A percentile compares a stretch with the other conserved stretches of the same genome.
Conservation (phyloP, 257 asterid species). For the Plantago major region DNA sequence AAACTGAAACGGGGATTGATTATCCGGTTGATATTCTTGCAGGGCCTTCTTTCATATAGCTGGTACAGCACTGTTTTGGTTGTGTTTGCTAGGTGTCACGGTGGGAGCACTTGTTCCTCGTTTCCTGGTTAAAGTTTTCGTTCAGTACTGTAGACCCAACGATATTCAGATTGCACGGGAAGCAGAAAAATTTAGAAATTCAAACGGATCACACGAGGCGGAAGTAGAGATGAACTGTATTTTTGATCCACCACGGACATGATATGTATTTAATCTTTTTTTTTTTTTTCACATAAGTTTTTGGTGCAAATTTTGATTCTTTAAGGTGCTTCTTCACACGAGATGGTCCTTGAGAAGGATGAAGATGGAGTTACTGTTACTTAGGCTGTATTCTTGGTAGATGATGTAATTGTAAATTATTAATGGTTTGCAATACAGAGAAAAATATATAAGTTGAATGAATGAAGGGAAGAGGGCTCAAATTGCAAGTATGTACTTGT, state of each 20-base stretch:
- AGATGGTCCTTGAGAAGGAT: conserved; percentile 19
- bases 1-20: conserved; percentile 6
- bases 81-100: conserved; percentile 57
- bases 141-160: conserved; percentile 44
- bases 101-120: conserved; percentile 76
- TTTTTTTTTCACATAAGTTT: background rate
- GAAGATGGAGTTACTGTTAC: conserved; percentile 23
- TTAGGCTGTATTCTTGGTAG: conserved; percentile 36
- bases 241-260: conserved; percentile 38
- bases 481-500: too few relatives aligned
- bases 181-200: conserved; percentile 55
- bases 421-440: background rate
- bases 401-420: conserved; percentile 48
- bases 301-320: conserved; percentile 17
- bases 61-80: conserved; percentile 58
- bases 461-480: background rate
- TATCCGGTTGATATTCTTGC: conserved; percentile 24
- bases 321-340: conserved; percentile 23
- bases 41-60: conserved; percentile 88
- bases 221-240: conserved; percentile 68
- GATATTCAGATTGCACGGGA: conserved; percentile 81
- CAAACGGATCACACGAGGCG: conserved; percentile 23
- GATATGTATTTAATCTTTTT: background rate
- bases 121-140: conserved; percentile 49
- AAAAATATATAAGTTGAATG: background rate